Base-by-base conservation (phyloP, 2,329 filamentous ascomycete species). In the Xylaria multiplex region DNA sequence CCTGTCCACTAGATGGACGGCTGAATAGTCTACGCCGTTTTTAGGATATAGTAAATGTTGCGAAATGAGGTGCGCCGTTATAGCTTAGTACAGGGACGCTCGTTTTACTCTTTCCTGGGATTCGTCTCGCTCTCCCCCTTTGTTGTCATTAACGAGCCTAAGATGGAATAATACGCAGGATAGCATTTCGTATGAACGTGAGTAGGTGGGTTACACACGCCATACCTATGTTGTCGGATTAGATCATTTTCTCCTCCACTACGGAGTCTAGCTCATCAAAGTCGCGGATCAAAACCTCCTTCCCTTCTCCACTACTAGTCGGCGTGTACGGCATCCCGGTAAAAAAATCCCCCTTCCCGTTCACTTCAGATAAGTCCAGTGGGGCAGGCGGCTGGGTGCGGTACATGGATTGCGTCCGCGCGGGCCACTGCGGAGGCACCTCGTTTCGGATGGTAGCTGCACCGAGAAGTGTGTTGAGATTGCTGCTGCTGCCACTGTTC, bases 201-300 rank as follows among this genome's bases (percentile, higher is more conserved):
- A 19, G 43, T 22, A 46, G 6, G n/a, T 22, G 7, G 2, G 43
- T 11, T 11, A 46, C 8, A 19, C 43, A 46, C 6, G 11, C n/a
- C 13, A 22, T 16, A 4, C 11, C 24, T 27, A 24, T 27, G 11
- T 48, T 27, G 22, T n/a, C 43, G 30, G 9, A n/a, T 67, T 37
- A 65, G 7, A 65, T 68, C 59, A 65, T 49, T 46, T 69, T 66
- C 58, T 74, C 72, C 63, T 75, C 72, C 2, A 62, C 69, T 8
- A 75, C 73, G 1, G 70, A 73, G 30, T 75, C 71, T 19, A 77
- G 59, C 62, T 76, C 73, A 46, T 77, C 75, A 22, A 76, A 76
- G 52, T 76, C 75, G 49, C 71, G 70, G 43, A 76, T 76, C 37
- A 75, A 64, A 6, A 64, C 64, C 8, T 65, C 59, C 11, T 61